Evolutionary conservation across 768 basidiomycete genomes (phyloP), one percentile per base, ranked within the genome.

Genomic region (Goffeauzyma gilvescens): DNA sequence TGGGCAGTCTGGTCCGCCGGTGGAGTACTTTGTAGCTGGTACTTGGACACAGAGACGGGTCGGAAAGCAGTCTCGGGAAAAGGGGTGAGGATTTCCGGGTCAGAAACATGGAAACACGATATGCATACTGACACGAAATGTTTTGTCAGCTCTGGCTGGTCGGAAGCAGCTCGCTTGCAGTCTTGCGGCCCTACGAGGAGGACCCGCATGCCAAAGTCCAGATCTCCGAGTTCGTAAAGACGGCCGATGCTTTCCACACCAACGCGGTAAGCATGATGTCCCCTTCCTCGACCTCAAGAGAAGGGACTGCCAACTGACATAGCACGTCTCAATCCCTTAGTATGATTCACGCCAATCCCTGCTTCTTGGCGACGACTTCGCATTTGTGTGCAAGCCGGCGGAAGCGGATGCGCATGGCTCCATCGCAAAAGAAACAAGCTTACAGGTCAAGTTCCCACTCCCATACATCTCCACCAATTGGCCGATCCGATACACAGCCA

Each of bases 1-100:
- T 98, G 87, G 87, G 81, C 76, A 4, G 71, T 89, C 5, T 81
- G 86, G 65, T 85, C 79, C 56, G 76, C 86, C 10, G 81, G 83
- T 10, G 90, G 90, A n/a, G n/a, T n/a, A n/a, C n/a, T 45, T 8
- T 23, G 24, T 18, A 9, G 30, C 6, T 7, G 12, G 15, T 2
- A 20, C 6, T 17, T 31, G 40, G 22, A 6, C 2, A 10, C 20
- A 24, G 15, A 12, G n/a, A 23, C n/a, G 21, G 23, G 6, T 12
- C 27, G 14, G 2, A 15, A 17, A 25, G 14, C 36, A 38, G 12
- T 50, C 14, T 24, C 42, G 5, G 52, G 50, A 6, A 21, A 2
- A 10, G 25, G 12, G 15, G 15, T 57, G 25, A 46, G 45, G 3
- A 22, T 43, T 14, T 36, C 35, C 14, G 41, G 51, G 23, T 42